Evolutionary conservation across 2,329 filamentous ascomycete genomes (phyloP).

Genomic region (Colletotrichum neosansevieriae): DNA sequence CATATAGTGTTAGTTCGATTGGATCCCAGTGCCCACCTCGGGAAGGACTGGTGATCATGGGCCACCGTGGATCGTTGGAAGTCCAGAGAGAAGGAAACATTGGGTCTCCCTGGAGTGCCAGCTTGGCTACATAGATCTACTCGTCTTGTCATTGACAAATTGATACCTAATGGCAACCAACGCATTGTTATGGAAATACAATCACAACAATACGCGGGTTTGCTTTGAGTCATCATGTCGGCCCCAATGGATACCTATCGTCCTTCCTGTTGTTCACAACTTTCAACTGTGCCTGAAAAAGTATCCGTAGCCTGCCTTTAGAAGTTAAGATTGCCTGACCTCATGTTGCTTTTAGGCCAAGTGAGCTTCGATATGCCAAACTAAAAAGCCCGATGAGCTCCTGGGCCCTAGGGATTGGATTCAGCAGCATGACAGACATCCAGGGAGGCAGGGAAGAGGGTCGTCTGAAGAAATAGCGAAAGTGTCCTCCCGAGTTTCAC

Average conservation of each 20-base stretch:
- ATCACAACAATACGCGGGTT: conserved; percentile 9
- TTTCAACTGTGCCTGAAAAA: too few species aligned
- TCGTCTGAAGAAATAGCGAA: too few species aligned
- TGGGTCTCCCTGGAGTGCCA: conserved; percentile 13
- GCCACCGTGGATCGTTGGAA: conserved; percentile 26
- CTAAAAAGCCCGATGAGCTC: not conserved
- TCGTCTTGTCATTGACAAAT: conserved; percentile 18
- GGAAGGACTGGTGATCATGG: conserved; percentile 22
- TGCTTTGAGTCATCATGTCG: conserved; percentile 21
- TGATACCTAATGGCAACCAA: conserved; percentile 18
- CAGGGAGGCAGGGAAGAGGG: not conserved
- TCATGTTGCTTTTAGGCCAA: conserved; percentile 24
- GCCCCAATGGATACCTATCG: not conserved
- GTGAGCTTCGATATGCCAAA: conserved; percentile 23
- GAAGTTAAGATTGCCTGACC: not conserved
- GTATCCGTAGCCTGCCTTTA: too few species aligned
- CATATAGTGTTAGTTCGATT: too few species aligned
- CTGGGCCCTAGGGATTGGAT: too few species aligned
- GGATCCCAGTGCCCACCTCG: conserved; percentile 9
- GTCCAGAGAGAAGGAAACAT: conserved; percentile 27
- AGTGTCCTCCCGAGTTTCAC: too few species aligned
- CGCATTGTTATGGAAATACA: not conserved
- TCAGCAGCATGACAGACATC: too few species aligned
- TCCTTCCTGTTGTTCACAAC: too few species aligned
- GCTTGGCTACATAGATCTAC: conserved; percentile 5